Evolutionary conservation across 2,329 filamentous ascomycete genomes (phyloP), one percentile per base, ranked within the genome.

Genomic region (Penicillium sp.): DNA sequence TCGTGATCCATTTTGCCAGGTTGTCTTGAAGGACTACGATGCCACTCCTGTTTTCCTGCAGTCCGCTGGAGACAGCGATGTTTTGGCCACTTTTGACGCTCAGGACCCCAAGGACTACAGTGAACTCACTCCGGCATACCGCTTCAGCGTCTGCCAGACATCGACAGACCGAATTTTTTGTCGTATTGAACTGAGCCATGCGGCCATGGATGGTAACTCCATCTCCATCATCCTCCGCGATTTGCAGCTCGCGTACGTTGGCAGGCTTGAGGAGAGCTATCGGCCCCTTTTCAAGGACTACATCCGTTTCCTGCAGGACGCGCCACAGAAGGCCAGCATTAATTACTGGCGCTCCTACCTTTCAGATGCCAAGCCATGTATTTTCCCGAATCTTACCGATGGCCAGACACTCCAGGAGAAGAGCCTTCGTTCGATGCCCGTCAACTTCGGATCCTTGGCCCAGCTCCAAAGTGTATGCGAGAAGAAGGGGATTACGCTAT

Each of bases 161-260:
- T 65, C 64, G 3, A 57, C 60, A 1, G 67, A 67, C 12, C 69
- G 67, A 43, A 54, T 80, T 0, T 78, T 77, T 60, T 75, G 76
- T 41, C 77, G 77, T 37, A 66, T 82, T 12, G 80, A 83, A 52
- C 68, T 83, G 18, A 82, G 76, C 57, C 81, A 83, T 58, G 77
- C 75, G 9, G 76, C 80, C 27, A 79, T 78, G 69, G 81, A 83
- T 65, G 81, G 80, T 1, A 74, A 72, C 35, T 82, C 81, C 0
- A 77, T 82, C 42, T 75, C 78, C 0, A 77, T 81, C 44, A 71
- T 82, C 5, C 63, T 80, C 5, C 70, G 72, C 4, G 80, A 82
- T 51, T 59, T 82, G 7, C 71, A 72, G 14, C 60, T 72, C 4
- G 78, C 78, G 2, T 82, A 82, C 47, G 69, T 71, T n/a, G 71